Base-by-base conservation (phyloP, 768 basidiomycete genomes). In the Rubroboletus pulcherrimus region DNA sequence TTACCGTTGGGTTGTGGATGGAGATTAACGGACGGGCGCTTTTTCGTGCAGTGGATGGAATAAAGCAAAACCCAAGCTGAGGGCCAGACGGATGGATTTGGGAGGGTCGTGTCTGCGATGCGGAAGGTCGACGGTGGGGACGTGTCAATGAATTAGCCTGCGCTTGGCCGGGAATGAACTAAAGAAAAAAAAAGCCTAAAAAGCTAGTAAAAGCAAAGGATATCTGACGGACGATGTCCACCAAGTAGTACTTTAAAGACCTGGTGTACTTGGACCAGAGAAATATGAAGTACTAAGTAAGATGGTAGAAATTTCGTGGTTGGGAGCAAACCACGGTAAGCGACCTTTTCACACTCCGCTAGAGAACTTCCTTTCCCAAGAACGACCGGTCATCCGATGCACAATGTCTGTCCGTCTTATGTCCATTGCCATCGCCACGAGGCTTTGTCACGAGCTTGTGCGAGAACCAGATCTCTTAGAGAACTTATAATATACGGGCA, bases 1-100 rank as follows among this genome's bases (percentile, higher is more conserved):
- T 91, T 91, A 91, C 66, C 64, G 71, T 71, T 70, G 54, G 65
- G 68, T 73, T 72, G 66, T 66, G 64, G 61, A 56, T 59, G 65
- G 55, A 63, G 62, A 72, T 74, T 72, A 72, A 70, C 67, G 64
- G 67, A 71, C 60, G 53, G 17, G 43, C 10, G 59, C 57, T 67
- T 72, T 72, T 71, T 62, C 59, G 55, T 70, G 71, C 61, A 60
- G 56, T 63, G 61, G 60, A 49, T 63, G 62, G 51, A 63, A 62
- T 70, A 63, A 67, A 57, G 43, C 53, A 47, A 57, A 51, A 57
- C 33, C 48, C 61, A 61, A 56, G 60, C 60, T 55, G 46, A 40
- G 45, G 48, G 56, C 46, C 48, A 58, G 59, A 62, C 43, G 58
- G 56, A 51, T 55, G 59, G 55, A 56, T 43, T 57, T 64, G 57